A percentile compares a stretch with the other conserved stretches of the same genome.
Evolutionary conservation across 1,284 basidiomycete genomes (phyloP).

Genomic region (Cerrena zonata): DNA sequence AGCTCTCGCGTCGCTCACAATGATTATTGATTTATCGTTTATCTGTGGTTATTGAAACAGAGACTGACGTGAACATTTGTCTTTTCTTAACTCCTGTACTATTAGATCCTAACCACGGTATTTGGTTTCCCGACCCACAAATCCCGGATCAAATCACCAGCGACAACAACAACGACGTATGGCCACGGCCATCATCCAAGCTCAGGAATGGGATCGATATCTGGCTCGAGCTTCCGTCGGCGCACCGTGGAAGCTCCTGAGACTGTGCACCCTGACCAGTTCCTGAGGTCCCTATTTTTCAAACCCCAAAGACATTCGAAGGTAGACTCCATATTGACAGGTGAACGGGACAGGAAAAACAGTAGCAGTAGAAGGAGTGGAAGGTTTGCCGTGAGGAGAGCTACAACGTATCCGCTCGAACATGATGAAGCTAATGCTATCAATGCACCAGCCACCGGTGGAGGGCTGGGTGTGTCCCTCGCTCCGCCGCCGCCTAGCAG

Average conservation of each 20-base stretch:
- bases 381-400: slow-evolving; percentile 15
- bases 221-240: no score
- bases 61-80: no score
- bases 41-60: no score
- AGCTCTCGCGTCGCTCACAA: no score
- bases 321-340: slow-evolving; percentile 8
- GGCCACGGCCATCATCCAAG: no score
- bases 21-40: no score
- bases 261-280: slow-evolving; percentile 31
- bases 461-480: not conserved
- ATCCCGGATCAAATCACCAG: slow-evolving; percentile 37
- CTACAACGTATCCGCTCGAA: slow-evolving; percentile 19
- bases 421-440: no score
- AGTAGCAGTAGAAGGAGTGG: slow-evolving; percentile 11
- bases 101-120: slow-evolving; percentile 52
- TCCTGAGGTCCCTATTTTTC: slow-evolving; percentile 53
- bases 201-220: no score
- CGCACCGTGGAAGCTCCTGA: no score
- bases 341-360: slow-evolving; percentile 10
- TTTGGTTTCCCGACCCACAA: slow-evolving; percentile 57
- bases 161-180: slow-evolving; percentile 1
- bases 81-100: no score
- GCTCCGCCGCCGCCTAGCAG: slow-evolving; percentile 7
- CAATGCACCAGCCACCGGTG: not conserved
- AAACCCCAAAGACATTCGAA: slow-evolving; percentile 19